Conservation (phyloP, 2,329 filamentous ascomycete genomes). For the Colletotrichum sp. region DNA sequence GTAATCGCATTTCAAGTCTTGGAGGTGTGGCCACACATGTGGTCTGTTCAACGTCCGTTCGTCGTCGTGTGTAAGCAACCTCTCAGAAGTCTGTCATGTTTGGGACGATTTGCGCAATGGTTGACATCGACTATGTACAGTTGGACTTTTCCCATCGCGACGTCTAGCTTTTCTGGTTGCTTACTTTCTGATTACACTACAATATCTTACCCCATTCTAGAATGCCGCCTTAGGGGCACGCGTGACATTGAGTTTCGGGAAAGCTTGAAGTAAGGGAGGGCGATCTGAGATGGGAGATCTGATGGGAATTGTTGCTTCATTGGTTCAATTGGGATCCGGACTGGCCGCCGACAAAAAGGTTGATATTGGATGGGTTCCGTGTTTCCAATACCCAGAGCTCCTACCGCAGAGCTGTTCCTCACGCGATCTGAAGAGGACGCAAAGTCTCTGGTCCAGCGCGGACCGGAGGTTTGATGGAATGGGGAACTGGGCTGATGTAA, state of each 20-base stretch:
- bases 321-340: neutral
- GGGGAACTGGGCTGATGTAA: neutral
- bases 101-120: neutral
- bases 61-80: neutral
- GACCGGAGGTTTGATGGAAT: neutral
- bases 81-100: neutral
- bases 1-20: too few species aligned
- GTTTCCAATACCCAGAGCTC: fast-evolving
- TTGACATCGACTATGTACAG: neutral
- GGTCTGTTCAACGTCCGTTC: neutral
- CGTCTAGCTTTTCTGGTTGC: neutral
- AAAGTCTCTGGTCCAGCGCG: neutral
- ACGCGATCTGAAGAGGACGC: neutral
- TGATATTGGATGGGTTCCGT: neutral
- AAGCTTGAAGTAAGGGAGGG: neutral
- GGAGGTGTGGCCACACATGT: neutral
- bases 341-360: neutral
- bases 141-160: fast-evolving
- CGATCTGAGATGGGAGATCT: neutral
- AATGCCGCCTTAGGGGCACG: neutral
- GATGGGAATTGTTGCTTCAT: neutral
- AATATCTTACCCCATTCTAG: neutral
- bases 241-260: neutral
- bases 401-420: neutral
- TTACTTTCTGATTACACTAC: neutral